Evolutionary conservation across 2,329 filamentous ascomycete species (phyloP), one percentile per base, ranked within the genome.

Genomic region (Coniochaeta prunicola): DNA sequence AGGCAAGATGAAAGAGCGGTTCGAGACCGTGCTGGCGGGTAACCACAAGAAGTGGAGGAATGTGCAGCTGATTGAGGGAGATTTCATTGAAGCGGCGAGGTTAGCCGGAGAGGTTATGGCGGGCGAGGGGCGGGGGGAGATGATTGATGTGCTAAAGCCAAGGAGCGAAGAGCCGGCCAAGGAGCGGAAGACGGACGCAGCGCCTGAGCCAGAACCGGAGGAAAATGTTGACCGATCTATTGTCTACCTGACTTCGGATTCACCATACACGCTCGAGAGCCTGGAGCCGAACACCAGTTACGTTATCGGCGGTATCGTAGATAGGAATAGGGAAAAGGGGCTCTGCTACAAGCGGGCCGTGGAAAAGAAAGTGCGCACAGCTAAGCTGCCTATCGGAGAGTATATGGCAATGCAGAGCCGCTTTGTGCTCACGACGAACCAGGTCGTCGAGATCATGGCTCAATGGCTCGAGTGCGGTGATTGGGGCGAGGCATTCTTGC

Each of bases 381-480:
- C 93, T 1, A 92, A 91, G 70, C 73, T 99, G 58, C 94, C 94
- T 0, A 97, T 99, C 66, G 91, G 92, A n/a, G 87, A 97, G 62
- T 97, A 91, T 72, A 88, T 99, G 79, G 83, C 91, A 63, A 96
- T 99, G 90, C 83, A 87, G 59, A 92, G 89, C 66, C 85, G 94
- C 33, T 85, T 88, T 66, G 90, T 99, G 4, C 77, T 99, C 59
- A 88, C 93, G 3, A 97, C 93, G 8, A 99, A 97, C 69, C 94
- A 99, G 69, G 94, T 99, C 1, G 84, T 94, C 53, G 93, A 97
- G 74, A 97, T 99, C 62, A 96, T 99, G 91, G 76, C 96, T 53
- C 87, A 86, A 64, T 99, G 92, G 92, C 74, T 99, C 58, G 91
- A 97, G 73, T 85, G 84, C 55, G 90, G 90, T 2, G 89, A 97